Evolutionary conservation across 1,139 yeast species (phyloP).

Genomic region (Blastobotrys ciferrii): DNA sequence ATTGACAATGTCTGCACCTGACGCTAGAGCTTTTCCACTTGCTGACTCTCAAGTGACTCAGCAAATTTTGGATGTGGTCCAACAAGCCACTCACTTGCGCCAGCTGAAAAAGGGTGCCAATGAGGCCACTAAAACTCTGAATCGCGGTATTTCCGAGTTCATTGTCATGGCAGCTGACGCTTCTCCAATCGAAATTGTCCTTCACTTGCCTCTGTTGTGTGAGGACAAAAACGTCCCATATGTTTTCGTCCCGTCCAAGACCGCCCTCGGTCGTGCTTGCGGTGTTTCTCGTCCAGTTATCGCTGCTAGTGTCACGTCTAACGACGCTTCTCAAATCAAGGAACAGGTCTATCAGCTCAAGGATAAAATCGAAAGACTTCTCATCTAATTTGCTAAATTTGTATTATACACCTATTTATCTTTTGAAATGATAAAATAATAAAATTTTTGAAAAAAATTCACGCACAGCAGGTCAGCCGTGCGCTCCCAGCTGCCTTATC

Average conservation of each 20-base stretch:
- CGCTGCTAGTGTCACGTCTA: conserved; percentile 97
- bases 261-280: conserved; percentile 99
- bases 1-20: conserved; percentile 37
- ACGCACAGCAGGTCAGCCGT: background rate
- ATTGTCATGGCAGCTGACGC: conserved; percentile 99
- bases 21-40: conserved; percentile 83
- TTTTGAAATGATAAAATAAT: background rate
- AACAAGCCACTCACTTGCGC: conserved; percentile 96
- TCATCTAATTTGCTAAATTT: conserved; percentile 55
- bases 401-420: background rate
- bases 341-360: conserved; percentile 95
- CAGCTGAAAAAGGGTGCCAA: conserved; percentile 99
- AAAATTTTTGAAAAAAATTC: background rate
- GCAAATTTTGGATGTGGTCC: conserved; percentile 96
- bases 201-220: conserved; percentile 95
- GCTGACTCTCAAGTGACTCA: conserved; percentile 95
- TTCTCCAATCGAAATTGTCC: conserved; percentile 97
- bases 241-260: conserved; percentile 97
- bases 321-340: conserved; percentile 97
- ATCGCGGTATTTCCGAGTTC: conserved; percentile 99
- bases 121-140: conserved; percentile 98
- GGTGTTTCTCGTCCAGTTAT: conserved; percentile 99
- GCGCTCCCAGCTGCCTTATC: background rate
- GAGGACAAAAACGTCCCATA: conserved; percentile 99
- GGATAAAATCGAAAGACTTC: conserved; percentile 98